A percentile compares a stretch with the other conserved stretches of the same genome.
These are phyloP conservation scores for Sisymbrium altissimum DNA, from an alignment of 345 rosid genomes.

Conservation along the genomic window DNA sequence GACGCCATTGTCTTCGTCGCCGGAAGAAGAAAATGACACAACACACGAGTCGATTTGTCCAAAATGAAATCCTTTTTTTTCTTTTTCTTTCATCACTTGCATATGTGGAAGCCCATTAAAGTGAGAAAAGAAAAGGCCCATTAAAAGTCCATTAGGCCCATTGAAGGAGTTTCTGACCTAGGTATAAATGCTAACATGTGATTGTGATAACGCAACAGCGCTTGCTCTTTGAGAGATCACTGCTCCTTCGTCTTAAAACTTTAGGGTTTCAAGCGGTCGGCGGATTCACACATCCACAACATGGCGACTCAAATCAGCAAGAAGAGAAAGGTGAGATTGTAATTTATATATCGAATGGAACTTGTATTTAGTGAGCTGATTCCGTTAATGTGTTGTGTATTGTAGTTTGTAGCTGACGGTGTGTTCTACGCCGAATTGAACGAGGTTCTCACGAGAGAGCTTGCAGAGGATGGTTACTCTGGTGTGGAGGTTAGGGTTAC, in stretches of 20 bases:
- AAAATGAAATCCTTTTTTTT: background rate
- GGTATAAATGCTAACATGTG: background rate
- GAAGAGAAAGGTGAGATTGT: slow-evolving; percentile 54
- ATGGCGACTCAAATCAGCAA: slow-evolving; percentile 78
- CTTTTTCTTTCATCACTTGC: too few species aligned
- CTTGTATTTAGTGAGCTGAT: background rate
- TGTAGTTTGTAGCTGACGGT: slow-evolving; percentile 73
- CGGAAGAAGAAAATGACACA: background rate
- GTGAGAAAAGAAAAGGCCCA: background rate
- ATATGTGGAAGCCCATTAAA: background rate
- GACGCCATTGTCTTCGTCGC: slow-evolving; percentile 33
- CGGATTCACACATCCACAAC: background rate
- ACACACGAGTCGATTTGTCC: too few species aligned
- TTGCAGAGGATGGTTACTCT: slow-evolving; percentile 86
- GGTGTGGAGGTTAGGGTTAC: slow-evolving; percentile 87
- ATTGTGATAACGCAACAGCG: background rate
- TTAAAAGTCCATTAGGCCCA: background rate
- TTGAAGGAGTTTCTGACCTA: background rate
- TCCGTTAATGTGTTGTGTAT: background rate
- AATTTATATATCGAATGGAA: background rate
- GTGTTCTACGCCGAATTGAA: slow-evolving; percentile 76
- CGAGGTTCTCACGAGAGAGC: slow-evolving; percentile 70
- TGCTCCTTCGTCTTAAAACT: background rate
- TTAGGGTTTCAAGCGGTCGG: background rate
- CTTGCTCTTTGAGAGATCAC: background rate